A percentile compares a stretch with the other conserved stretches of the same genome.
These are phyloP conservation scores for Agaricus blazei DNA, from an alignment of 768 basidiomycete genomes.

Conservation along the genomic window DNA sequence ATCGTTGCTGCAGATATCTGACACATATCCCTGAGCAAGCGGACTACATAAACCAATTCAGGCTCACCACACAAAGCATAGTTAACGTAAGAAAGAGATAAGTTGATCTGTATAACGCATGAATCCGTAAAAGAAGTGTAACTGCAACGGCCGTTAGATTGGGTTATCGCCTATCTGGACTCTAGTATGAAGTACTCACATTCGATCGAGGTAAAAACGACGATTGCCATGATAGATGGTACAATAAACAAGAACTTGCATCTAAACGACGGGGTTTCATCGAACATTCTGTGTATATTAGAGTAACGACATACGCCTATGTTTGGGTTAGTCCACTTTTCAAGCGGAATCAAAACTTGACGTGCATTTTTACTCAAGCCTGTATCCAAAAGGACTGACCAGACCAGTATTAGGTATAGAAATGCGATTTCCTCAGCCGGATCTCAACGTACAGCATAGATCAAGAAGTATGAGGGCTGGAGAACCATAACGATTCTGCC, in stretches of 20 bases:
- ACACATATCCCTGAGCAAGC: not conserved
- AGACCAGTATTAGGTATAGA: not conserved
- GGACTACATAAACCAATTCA: not conserved
- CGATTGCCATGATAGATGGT: not conserved
- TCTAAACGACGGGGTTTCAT: not conserved
- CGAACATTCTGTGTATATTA: not conserved
- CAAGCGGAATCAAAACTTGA: not conserved
- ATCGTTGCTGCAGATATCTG: slow-evolving; percentile 4
- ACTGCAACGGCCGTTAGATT: not conserved
- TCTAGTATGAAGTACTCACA: not conserved
- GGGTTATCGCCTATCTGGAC: not conserved
- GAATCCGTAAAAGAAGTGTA: slow-evolving; percentile 1
- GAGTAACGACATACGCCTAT: not conserved
- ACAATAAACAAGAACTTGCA: not conserved
- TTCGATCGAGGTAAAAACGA: slow-evolving; percentile 3
- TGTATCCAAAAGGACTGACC: not conserved
- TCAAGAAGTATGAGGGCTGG: slow-evolving; percentile 2
- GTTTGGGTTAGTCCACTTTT: not conserved
- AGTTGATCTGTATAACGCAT: slow-evolving; percentile 1
- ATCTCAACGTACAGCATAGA: slow-evolving; percentile 1
- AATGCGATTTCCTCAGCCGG: too few relatives aligned
- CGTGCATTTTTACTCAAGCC: not conserved
- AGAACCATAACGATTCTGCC: slow-evolving; percentile 4
- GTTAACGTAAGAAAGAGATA: not conserved
- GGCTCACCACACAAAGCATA: not conserved